Evolutionary conservation across 805 yeast species (phyloP), one percentile per base, ranked within the genome.

Genomic region (Starmerella etchellsii): DNA sequence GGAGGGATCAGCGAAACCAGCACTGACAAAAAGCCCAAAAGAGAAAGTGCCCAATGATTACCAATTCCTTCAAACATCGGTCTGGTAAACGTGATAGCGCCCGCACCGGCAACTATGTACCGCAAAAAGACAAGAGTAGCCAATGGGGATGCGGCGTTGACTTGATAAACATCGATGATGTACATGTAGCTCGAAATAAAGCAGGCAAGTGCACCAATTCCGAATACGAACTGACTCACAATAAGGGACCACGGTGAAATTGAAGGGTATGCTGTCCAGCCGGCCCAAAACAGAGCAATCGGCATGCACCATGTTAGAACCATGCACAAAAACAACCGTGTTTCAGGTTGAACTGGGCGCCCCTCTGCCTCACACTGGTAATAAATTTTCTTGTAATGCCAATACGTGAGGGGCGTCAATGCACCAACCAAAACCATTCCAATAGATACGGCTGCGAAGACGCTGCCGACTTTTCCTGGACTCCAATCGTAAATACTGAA

Each of bases 141-240:
- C n/a, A 44, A 34, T 27, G 48, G 47, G 2, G 48, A 42, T 22
- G 48, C 48, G 9, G 46, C 42, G 22, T 44, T 42, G 25, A 37
- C 40, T 15, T 41, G 37, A 35, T 44, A 44, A 21, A 39, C 39
- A 22, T 44, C 48, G 19, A 44, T 44, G 21, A 44, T 20, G 34
- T 44, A 44, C 40, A 44, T 35, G 34, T 44, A 42, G 15, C 25
- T 26, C 30, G 43, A 25, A 14, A 34, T 42, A 31, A 42, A 44
- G 41, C 47, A 43, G 31, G 34, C 22, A 5, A 44, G 22, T 11
- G 46, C 41, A 21, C 47, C 48, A 27, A 44, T 26, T 4, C 44
- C 43, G 16, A 44, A 44, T 13, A 44, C 29, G 24, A 42, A 32
- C 19, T 43, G 47, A n/a, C 43, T 31, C n/a, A 36, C 38, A 16